These are phyloP conservation scores for Apiospora kogelbergensis DNA, from an alignment of 2,329 filamentous ascomycete species.

Conservation along the genomic window DNA sequence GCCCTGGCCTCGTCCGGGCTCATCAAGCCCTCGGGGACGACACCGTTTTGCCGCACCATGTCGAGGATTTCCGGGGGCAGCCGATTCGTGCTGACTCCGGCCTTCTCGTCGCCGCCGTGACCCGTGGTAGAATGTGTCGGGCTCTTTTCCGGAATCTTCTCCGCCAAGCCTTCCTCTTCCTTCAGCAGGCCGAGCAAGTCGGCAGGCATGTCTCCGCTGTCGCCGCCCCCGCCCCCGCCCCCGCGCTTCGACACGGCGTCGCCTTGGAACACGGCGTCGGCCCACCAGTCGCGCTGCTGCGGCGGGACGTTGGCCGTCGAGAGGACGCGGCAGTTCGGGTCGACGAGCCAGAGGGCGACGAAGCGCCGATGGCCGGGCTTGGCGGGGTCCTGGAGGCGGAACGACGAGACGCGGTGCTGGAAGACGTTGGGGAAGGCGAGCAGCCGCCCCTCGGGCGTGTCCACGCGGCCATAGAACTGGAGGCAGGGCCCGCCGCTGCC, in stretches of 20 bases:
- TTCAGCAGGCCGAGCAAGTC: slow-evolving; percentile 15
- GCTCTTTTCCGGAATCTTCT: background rate
- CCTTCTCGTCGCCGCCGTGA: background rate
- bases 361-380: slow-evolving; percentile 59
- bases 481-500: background rate
- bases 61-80: slow-evolving; percentile 5
- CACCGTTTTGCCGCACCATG: slow-evolving; percentile 13
- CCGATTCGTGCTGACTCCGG: too few species aligned
- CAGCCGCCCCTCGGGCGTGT: slow-evolving; percentile 22
- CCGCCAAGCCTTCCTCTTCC: background rate
- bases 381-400: slow-evolving; percentile 49
- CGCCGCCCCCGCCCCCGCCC: too few species aligned
- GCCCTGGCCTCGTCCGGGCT: slow-evolving; percentile 16
- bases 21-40: slow-evolving; percentile 7
- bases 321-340: slow-evolving; percentile 48
- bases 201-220: background rate
- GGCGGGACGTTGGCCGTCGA: slow-evolving; percentile 46
- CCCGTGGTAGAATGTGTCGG: background rate
- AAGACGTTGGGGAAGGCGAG: slow-evolving; percentile 28
- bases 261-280: slow-evolving; percentile 17
- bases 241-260: too few species aligned
- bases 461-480: slow-evolving; percentile 24
- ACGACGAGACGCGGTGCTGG: slow-evolving; percentile 47
- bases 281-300: slow-evolving; percentile 42
- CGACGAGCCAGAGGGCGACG: slow-evolving; percentile 60